Percentiles rank a stretch among this genome's conserved stretches.
Evolutionary conservation across 2,329 filamentous ascomycete species (phyloP).

Genomic region (Microdochium nivale): DNA sequence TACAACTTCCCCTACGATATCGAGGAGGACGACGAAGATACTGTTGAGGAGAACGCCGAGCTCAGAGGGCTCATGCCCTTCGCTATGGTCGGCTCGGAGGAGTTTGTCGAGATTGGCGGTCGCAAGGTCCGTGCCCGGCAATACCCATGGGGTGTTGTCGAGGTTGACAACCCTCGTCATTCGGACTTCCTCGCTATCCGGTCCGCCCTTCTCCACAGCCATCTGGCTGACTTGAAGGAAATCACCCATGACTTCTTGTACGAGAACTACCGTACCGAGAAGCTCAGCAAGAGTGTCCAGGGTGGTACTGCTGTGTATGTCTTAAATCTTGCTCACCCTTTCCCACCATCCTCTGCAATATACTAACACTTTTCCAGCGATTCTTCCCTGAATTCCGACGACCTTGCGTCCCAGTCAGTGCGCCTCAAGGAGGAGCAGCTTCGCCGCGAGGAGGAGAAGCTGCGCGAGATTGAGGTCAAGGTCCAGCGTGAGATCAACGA

Average conservation of each 20-base stretch:
- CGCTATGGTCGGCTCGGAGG: conserved; percentile 95
- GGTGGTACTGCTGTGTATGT: conserved; percentile 82
- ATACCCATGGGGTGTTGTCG: conserved; percentile 98
- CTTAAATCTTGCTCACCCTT: conserved; percentile 2
- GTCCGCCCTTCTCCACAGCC: conserved; percentile 92
- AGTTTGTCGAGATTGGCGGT: conserved; percentile 87
- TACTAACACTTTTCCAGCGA: conserved; percentile 44
- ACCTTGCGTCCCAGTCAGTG: conserved; percentile 92
- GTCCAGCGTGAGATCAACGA: conserved; percentile 99
- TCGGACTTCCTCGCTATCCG: conserved; percentile 97
- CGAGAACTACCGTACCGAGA: conserved; percentile 99
- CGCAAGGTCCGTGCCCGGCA: conserved; percentile 89
- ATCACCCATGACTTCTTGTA: conserved; percentile 99
- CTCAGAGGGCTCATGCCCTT: conserved; percentile 97
- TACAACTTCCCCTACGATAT: conserved; percentile 99
- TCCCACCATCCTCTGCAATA: not conserved
- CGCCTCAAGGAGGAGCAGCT: conserved; percentile 99
- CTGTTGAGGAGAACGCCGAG: conserved; percentile 97
- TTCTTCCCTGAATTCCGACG: conserved; percentile 95
- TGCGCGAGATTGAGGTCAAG: conserved; percentile 98
- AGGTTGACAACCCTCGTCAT: conserved; percentile 98
- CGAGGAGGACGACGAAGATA: conserved; percentile 98
- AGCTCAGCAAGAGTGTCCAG: conserved; percentile 98
- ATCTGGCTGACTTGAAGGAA: conserved; percentile 96
- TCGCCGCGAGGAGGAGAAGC: conserved; percentile 98